Evolutionary conservation across 2,329 filamentous ascomycete species (phyloP).

Genomic region (Pyrenochaeta sp.): DNA sequence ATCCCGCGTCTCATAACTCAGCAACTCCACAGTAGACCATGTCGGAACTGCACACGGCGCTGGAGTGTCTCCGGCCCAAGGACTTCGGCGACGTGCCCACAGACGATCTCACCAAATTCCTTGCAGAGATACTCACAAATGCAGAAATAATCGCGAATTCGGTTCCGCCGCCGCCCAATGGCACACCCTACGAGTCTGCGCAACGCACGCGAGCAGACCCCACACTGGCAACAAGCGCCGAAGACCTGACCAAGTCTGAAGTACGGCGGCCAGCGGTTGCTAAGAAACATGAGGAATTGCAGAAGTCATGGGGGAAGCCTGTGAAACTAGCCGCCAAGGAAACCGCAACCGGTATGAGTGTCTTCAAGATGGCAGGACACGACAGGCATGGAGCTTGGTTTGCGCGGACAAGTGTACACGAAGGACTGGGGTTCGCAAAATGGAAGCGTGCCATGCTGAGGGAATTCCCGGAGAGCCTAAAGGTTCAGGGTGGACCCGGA

Average conservation of each 20-base stretch:
- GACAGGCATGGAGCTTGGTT: constrained; percentile 93
- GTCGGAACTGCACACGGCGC: constrained; percentile 54
- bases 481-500: constrained; percentile 72
- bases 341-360: constrained; percentile 76
- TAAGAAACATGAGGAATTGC: constrained; percentile 66
- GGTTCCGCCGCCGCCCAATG: constrained; percentile 66
- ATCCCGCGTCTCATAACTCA: neutral
- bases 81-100: constrained; percentile 55
- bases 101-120: constrained; percentile 50
- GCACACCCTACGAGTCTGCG: constrained; percentile 53
- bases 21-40: constrained; percentile 22
- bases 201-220: constrained; percentile 66
- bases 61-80: constrained; percentile 53
- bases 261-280: constrained; percentile 59
- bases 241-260: constrained; percentile 61
- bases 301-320: constrained; percentile 85
- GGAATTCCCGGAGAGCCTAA: constrained; percentile 82
- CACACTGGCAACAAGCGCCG: constrained; percentile 57
- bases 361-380: constrained; percentile 80
- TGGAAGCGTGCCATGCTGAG: constrained; percentile 79
- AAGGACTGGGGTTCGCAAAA: constrained; percentile 75
- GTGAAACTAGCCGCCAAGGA: constrained; percentile 74
- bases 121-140: constrained; percentile 55
- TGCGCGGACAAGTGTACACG: constrained; percentile 81
- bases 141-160: constrained; percentile 78